These are phyloP conservation scores for Thermochaetoides dissita DNA, from an alignment of 2,329 filamentous ascomycete genomes.

Conservation along the genomic window DNA sequence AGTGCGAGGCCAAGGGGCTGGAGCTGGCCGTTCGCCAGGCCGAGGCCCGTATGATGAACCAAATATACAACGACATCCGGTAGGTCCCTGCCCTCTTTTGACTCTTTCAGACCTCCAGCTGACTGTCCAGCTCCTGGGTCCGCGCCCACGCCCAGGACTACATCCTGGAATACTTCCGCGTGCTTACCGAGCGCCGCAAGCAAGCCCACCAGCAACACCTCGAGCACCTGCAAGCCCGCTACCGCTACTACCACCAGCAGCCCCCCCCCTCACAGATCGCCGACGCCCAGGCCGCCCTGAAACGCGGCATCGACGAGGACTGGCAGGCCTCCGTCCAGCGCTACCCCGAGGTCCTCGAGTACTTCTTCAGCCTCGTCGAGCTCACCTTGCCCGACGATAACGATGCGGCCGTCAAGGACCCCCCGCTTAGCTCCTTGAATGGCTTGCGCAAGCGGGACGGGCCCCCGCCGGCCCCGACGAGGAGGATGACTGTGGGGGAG, in stretches of 20 bases:
- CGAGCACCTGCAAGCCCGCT: slow-evolving; percentile 40
- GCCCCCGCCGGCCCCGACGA: slow-evolving; percentile 4
- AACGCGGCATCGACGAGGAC: slow-evolving; percentile 64
- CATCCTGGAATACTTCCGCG: slow-evolving; percentile 50
- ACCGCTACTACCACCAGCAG: slow-evolving; percentile 41
- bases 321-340: slow-evolving; percentile 62
- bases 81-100: slow-evolving; percentile 22
- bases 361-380: slow-evolving; percentile 61
- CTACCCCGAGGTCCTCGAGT: slow-evolving; percentile 71
- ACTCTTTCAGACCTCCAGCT: neutral
- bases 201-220: slow-evolving; percentile 40
- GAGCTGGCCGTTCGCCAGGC: slow-evolving; percentile 50
- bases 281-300: slow-evolving; percentile 50
- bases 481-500: too few species aligned
- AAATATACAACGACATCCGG: slow-evolving; percentile 50
- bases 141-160: slow-evolving; percentile 52
- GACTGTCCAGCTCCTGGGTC: slow-evolving; percentile 44
- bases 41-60: slow-evolving; percentile 49
- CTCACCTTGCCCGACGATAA: slow-evolving; percentile 50
- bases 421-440: slow-evolving; percentile 40
- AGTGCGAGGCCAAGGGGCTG: slow-evolving; percentile 52
- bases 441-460: slow-evolving; percentile 34
- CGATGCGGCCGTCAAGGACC: slow-evolving; percentile 44
- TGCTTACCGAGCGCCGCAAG: slow-evolving; percentile 48
- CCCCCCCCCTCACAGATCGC: slow-evolving; percentile 50